Evolutionary conservation across 1,284 basidiomycete species (phyloP).

Genomic region (Tilletia caries): DNA sequence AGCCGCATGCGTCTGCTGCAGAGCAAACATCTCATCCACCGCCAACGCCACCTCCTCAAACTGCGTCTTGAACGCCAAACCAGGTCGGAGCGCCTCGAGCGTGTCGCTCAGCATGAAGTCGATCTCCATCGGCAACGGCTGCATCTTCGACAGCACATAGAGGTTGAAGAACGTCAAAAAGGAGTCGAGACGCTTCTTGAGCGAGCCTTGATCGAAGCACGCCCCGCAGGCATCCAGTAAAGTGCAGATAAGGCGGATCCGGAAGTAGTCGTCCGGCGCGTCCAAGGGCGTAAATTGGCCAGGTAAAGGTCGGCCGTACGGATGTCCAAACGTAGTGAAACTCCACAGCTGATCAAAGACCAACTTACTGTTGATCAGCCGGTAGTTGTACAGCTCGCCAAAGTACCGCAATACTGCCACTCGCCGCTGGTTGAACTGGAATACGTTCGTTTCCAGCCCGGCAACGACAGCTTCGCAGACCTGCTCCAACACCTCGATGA

Average conservation of each 20-base stretch:
- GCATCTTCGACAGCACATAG: constrained; percentile 80
- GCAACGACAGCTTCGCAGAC: constrained; percentile 85
- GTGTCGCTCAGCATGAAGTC: constrained; percentile 95
- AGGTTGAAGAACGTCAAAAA: constrained; percentile 92
- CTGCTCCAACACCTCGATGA: constrained; percentile 84
- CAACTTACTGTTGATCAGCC: constrained; percentile 81
- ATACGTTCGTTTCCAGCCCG: constrained; percentile 84
- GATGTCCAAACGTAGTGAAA: constrained; percentile 91
- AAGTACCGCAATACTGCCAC: constrained; percentile 88
- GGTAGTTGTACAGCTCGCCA: constrained; percentile 94
- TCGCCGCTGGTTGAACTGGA: constrained; percentile 89
- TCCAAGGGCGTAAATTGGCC: constrained; percentile 73
- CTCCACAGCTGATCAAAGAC: constrained; percentile 94
- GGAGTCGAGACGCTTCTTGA: constrained; percentile 85
- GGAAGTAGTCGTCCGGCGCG: constrained; percentile 92
- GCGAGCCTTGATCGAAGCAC: constrained; percentile 89
- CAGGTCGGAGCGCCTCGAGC: constrained; percentile 61
- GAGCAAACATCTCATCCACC: constrained; percentile 81
- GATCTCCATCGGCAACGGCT: constrained; percentile 83
- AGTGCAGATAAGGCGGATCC: constrained; percentile 83
- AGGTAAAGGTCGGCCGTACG: constrained; percentile 83
- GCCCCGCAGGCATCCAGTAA: constrained; percentile 94
- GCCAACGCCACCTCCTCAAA: constrained; percentile 78
- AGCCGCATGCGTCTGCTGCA: constrained; percentile 29
- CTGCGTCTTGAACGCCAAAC: constrained; percentile 62